A percentile compares a stretch with the other conserved stretches of the same genome.
phyloP scores from a whole-genome alignment of 2,329 filamentous ascomycete species.

The Calonectria henricotiae region DNA sequence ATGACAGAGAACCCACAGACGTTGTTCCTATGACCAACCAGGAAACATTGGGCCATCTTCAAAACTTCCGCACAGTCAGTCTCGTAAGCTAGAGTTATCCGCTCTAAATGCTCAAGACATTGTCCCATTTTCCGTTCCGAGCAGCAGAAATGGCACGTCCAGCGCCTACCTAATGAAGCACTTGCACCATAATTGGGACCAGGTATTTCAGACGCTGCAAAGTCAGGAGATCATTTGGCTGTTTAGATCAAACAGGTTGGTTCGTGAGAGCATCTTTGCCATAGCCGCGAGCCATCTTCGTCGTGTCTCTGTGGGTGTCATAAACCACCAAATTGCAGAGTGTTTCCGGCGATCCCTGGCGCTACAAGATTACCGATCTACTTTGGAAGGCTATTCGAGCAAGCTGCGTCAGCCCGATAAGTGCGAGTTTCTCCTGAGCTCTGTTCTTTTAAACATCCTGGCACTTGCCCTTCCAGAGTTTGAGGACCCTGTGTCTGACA shows the following conservation, averaged over 20 bases:
- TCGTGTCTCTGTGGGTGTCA: constrained; percentile 22
- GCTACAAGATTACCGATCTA: constrained; percentile 18
- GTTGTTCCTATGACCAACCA: constrained; percentile 16
- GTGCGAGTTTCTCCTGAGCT: constrained; percentile 21
- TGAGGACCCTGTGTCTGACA: neutral
- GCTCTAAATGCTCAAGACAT: constrained; percentile 1
- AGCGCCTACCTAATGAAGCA: constrained; percentile 23
- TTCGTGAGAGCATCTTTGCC: constrained; percentile 29
- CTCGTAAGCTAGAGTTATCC: neutral
- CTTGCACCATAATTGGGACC: constrained; percentile 20
- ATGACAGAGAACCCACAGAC: constrained; percentile 23
- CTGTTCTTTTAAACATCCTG: constrained; percentile 22
- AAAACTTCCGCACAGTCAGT: neutral
- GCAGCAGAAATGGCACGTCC: constrained; percentile 24
- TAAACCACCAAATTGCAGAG: constrained; percentile 30
- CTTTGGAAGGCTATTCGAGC: neutral
- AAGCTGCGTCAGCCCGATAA: constrained; percentile 13
- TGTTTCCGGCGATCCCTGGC: constrained; percentile 29
- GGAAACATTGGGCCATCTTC: neutral
- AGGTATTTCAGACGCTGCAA: constrained; percentile 19
- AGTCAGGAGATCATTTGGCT: constrained; percentile 27
- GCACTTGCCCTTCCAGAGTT: constrained; percentile 23
- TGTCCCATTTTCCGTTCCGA: constrained; percentile 19
- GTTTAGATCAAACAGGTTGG: constrained; percentile 9
- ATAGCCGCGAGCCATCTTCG: constrained; percentile 29